Base-by-base conservation (phyloP, 164 flowering plant species). In the Vitis riparia region DNA sequence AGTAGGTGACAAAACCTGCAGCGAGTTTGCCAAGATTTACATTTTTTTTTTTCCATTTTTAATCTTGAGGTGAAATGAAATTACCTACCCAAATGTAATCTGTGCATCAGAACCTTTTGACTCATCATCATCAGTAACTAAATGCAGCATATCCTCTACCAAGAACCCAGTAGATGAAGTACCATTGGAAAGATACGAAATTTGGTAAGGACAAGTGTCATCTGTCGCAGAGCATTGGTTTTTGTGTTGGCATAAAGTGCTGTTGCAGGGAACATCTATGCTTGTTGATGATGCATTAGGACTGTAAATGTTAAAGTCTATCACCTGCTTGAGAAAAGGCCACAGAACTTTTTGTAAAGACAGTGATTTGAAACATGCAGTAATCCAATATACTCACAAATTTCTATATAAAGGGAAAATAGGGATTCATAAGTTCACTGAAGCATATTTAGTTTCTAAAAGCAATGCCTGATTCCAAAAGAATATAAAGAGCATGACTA, bases 71-170 rank as follows among this genome's bases (percentile, higher is more conserved):
- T 37, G 44, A 37, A 37, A 37, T 37, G 44, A 66, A 17, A 14
- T 10, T 64, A 73, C 90, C 14, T 72, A 93, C 99, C 98, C 99
- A 75, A 95, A 83, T 58, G 84, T 83, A 60, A 95, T 80, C 3
- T 16, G 80, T 12, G 94, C 89, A 27, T 83, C 78, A 65, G 90
- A 76, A 62, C 29, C 63, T 76, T 86, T 74, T 58, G 66, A 64
- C 53, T 73, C 68, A 68, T 55, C 60, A 65, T 86, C 79, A 30
- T 91, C 91, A 10, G 91, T 81, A 52, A 56, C 73, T 68, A 95
- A 73, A 78, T 91, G 93, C 79, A 93, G 70, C 3, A 87, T 81
- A 81, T 93, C 99, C 73, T 93, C 90, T 3, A 95, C 88, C 77
- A 93, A 80, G 62, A 79, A 6, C 51, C 98, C 99, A 60, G 89